phyloP scores from a whole-genome alignment of 805 yeast species.

The Ogataea henricii region DNA sequence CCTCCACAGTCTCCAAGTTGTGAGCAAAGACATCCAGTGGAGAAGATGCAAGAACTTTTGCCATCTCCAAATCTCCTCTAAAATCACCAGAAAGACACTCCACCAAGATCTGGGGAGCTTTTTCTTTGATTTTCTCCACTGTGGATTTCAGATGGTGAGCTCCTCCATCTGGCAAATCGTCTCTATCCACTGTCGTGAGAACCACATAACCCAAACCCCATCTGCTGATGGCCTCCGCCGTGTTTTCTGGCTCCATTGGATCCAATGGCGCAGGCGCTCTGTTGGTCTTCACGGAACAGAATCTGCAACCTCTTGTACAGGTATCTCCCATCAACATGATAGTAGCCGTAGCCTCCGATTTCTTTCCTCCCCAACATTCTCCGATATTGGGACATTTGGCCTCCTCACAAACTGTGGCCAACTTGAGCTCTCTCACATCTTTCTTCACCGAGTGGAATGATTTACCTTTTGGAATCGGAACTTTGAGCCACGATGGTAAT shows the following conservation, averaged over 20 bases:
- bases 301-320: constrained; percentile 98
- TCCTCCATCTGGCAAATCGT: constrained; percentile 92
- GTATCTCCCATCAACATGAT: constrained; percentile 98
- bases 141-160: constrained; percentile 88
- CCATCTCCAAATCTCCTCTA: constrained; percentile 84
- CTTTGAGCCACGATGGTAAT: constrained; percentile 91
- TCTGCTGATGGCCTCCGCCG: constrained; percentile 94
- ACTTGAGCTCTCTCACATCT: constrained; percentile 83
- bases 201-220: constrained; percentile 99
- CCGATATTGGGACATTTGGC: constrained; percentile 99
- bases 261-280: constrained; percentile 87
- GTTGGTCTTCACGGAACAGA: constrained; percentile 94
- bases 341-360: constrained; percentile 93
- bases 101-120: constrained; percentile 88
- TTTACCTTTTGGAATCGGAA: constrained; percentile 94
- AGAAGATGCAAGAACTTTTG: constrained; percentile 73
- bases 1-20: constrained; percentile 95
- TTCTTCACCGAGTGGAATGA: constrained; percentile 77
- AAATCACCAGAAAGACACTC: constrained; percentile 96
- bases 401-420: constrained; percentile 97
- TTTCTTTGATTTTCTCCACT: constrained; percentile 76
- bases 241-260: constrained; percentile 95
- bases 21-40: constrained; percentile 98
- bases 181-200: constrained; percentile 95
- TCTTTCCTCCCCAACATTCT: constrained; percentile 98